Evolutionary conservation across 2,329 filamentous ascomycete genomes (phyloP), one percentile per base, ranked within the genome.

Genomic region (Venturia effusa): DNA sequence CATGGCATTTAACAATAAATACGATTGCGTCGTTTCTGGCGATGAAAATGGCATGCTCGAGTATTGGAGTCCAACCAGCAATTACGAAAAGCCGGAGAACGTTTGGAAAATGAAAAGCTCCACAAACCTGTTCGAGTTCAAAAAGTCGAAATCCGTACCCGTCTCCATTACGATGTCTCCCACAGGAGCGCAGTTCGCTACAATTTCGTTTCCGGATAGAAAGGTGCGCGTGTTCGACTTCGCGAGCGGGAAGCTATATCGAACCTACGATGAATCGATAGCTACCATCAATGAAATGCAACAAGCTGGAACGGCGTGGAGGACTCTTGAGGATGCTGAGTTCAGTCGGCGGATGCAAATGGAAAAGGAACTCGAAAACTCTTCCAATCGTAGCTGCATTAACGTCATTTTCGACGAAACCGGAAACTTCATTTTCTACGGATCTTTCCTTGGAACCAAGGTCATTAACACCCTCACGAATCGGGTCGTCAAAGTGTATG

Each of bases 361-460:
- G 3, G 94, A 99, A 76, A 85, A 88, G 54, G 93, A 97, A 64
- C 79, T 97, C 4, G 92, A 96, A 70, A 86, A 85, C 32, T 80
- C 86, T 15, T 74, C 81, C 0, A 78, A 90, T 41, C 83, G 83
- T 57, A 81, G 85, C 69, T 90, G 90, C 68, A 83, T 88, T 67
- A 97, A 96, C 72, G 85, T 97, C 67, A 86, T 92, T 41, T 99
- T 97, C 73, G 94, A 99, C 73, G 94, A 99, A 76, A 96, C 92
- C 1, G 90, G 92, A 4, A 87, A 99, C 74, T 99, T 99, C 74
- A 86, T 99, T 67, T 79, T 97, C 41, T 99, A 97, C 71, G 94
- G 94, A 40, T 96, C 92, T 13, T 88, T 99, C 69, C 79, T 93
- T 51, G 94, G 95, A 27, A 85, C 93, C 71, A 99, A 99, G 76